Base-by-base conservation (phyloP, 768 basidiomycete genomes). In the Trametes cubensis region DNA sequence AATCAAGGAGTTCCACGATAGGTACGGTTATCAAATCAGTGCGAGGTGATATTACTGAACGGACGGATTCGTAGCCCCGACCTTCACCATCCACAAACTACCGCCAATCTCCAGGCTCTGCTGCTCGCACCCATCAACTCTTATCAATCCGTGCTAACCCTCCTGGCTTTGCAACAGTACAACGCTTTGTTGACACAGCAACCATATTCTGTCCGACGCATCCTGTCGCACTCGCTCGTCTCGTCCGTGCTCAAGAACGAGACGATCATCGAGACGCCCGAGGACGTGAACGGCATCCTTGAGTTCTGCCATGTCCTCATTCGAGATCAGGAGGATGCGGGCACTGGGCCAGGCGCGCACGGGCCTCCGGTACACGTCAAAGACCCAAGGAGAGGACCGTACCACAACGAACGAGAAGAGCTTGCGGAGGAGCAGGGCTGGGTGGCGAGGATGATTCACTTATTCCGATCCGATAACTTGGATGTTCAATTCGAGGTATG, bases 371-470 rank as follows among this genome's bases (percentile, higher is more conserved):
- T 77, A 73, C 25, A 67, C 69, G 23, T 42, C 25, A 80, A 81
- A 64, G 83, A 84, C 23, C 67, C 85, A 61, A 78, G 87, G 63
- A 83, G 84, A 59, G 85, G 85, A 7, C 79, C 85, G 11, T 83
- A 86, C 66, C 77, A 79, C 28, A 69, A 83, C 54, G 95, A 96
- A 72, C 76, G 88, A 53, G 92, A 95, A 72, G 96, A 98, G 71
- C 82, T 95, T 79, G 95, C 95, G 0, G 97, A 99, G 74, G 97
- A 99, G 74, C 97, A 99, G 70, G 97, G 97, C 0, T 99, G 97
- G 97, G 86, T 98, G 17, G 96, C 97, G 42, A 80, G 96, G 64
- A 98, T 98, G 93, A 91, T 98, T 2, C 97, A 99, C 79, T 74
- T 98, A 34, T 97, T 98, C 85, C 80, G 88, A 21, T 83, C 92